phyloP scores from a whole-genome alignment of 495 filamentous ascomycete species.

The Tuber borchii region DNA sequence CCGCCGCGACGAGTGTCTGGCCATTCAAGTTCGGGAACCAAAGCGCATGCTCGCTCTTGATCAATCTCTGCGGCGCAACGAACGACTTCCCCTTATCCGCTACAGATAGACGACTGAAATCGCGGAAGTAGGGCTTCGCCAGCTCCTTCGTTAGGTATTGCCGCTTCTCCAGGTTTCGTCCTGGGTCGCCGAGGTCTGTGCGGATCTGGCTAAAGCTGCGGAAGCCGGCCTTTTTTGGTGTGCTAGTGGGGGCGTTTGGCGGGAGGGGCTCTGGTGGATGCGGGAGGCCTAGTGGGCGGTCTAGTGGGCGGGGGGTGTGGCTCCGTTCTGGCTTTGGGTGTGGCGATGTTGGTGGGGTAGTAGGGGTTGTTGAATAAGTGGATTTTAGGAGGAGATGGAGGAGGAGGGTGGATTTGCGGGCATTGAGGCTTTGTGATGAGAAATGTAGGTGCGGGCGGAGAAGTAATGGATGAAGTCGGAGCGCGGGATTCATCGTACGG shows the following conservation, averaged over 20 bases:
- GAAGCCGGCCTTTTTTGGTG: constrained; percentile 65
- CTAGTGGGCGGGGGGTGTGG: constrained; percentile 45
- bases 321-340: not conserved
- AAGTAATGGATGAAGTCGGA: constrained; percentile 13
- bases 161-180: constrained; percentile 68
- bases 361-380: not conserved
- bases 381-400: not conserved
- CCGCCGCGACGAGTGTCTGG: constrained; percentile 55
- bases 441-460: constrained; percentile 1
- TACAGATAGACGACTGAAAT: constrained; percentile 76
- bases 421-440: not conserved
- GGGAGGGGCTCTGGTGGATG: constrained; percentile 44
- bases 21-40: constrained; percentile 92
- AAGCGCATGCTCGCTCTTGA: constrained; percentile 66
- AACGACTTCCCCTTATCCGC: constrained; percentile 79
- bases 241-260: constrained; percentile 55
- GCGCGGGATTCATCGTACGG: constrained; percentile 27
- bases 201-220: constrained; percentile 64
- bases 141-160: constrained; percentile 53
- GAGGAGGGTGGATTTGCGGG: not conserved
- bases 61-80: constrained; percentile 65
- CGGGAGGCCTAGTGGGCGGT: constrained; percentile 72
- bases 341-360: constrained; percentile 3
- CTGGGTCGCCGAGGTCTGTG: constrained; percentile 76
- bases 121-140: constrained; percentile 80